These are phyloP conservation scores for Brassica rapa DNA, from an alignment of 345 rosid species.

Conservation along the genomic window DNA sequence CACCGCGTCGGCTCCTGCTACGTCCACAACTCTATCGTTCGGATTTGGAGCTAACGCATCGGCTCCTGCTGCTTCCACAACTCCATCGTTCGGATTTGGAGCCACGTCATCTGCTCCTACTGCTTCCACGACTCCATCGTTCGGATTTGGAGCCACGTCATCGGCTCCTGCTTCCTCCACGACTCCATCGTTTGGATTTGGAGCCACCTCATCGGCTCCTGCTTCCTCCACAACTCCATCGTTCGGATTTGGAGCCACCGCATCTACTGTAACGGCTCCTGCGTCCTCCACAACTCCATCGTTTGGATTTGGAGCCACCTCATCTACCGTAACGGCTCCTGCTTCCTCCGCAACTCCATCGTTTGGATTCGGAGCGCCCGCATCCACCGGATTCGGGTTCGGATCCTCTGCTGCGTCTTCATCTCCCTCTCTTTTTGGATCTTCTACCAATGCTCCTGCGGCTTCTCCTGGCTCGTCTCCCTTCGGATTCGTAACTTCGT, in stretches of 20 bases:
- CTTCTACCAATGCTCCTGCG: slow-evolving; percentile 28
- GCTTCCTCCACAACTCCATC: too few relatives aligned
- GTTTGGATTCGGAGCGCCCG: neutral
- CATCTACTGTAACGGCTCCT: neutral
- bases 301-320: neutral
- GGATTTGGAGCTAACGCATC: slow-evolving; percentile 13
- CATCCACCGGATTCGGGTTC: neutral
- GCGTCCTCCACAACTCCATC: neutral
- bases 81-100: neutral
- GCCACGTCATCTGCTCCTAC: neutral
- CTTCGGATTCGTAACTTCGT: slow-evolving; percentile 32
- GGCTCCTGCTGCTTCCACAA: neutral
- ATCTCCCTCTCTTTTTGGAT: slow-evolving; percentile 33
- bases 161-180: neutral
- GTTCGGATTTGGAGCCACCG: neutral
- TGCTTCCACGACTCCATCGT: neutral
- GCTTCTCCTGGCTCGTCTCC: slow-evolving; percentile 32
- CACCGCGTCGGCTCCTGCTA: slow-evolving; percentile 36
- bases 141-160: neutral
- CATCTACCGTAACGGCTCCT: neutral
- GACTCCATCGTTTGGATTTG: neutral
- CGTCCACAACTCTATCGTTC: slow-evolving; percentile 26
- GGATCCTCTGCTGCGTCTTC: slow-evolving; percentile 17
- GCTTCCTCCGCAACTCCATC: neutral
- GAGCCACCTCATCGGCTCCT: neutral